Conservation (phyloP, 345 rosid species). For the Psidium friedrichsthalianum region DNA sequence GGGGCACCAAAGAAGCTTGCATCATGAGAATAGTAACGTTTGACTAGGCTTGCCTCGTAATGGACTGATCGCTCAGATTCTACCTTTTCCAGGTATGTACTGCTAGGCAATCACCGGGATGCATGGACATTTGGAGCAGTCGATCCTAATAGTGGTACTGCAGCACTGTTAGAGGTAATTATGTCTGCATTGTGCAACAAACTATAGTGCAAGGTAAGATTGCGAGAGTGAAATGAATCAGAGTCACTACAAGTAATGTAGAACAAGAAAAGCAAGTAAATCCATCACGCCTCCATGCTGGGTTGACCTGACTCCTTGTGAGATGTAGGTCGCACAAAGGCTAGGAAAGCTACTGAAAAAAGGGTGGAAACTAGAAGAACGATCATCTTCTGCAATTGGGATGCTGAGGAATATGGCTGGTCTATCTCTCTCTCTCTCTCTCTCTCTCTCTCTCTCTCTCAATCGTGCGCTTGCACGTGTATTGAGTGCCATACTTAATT, state of each 20-base stretch:
- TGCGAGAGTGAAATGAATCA: neutral
- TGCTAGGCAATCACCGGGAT: constrained; percentile 82
- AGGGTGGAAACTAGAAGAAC: constrained; percentile 79
- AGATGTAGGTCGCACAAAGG: constrained; percentile 51
- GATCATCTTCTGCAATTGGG: constrained; percentile 75
- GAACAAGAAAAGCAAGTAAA: neutral
- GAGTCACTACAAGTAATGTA: neutral
- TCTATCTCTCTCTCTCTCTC: constrained; percentile 17
- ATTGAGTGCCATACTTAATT: neutral
- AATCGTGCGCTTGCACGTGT: neutral
- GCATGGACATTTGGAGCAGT: constrained; percentile 95
- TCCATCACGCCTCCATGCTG: neutral
- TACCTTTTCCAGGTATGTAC: constrained; percentile 34
- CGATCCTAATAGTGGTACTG: constrained; percentile 88
- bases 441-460: neutral
- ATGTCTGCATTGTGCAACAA: neutral
- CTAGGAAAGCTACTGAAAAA: constrained; percentile 38
- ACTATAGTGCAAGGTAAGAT: neutral
- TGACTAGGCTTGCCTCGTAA: neutral
- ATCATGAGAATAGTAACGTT: neutral
- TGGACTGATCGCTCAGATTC: neutral
- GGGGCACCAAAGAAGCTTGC: neutral
- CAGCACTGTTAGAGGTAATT: constrained; percentile 62
- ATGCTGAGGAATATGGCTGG: constrained; percentile 90
- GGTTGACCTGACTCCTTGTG: neutral